These are phyloP conservation scores for Tolypocladium ovalisporum DNA, from an alignment of 2,329 filamentous ascomycete genomes.

Conservation along the genomic window DNA sequence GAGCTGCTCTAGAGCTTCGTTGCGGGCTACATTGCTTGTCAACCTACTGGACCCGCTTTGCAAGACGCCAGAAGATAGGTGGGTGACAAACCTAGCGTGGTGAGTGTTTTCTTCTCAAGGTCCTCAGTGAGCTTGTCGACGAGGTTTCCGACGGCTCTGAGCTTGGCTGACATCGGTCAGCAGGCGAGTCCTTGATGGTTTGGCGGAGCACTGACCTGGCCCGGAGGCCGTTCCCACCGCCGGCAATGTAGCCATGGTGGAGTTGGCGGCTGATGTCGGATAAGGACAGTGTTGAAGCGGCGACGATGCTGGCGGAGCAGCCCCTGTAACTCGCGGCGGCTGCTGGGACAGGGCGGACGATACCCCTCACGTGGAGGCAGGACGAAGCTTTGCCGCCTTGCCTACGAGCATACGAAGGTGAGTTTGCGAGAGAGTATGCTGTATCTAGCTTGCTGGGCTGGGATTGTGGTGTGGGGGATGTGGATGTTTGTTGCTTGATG, in stretches of 20 bases:
- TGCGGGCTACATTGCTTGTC: slow-evolving; percentile 41
- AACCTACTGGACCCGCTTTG: slow-evolving; percentile 1
- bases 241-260: slow-evolving; percentile 11
- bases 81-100: slow-evolving; percentile 42
- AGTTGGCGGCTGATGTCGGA: background rate
- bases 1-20: slow-evolving; percentile 52
- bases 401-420: background rate
- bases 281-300: background rate
- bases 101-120: slow-evolving; percentile 46
- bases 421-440: background rate
- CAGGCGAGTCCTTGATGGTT: background rate
- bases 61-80: background rate
- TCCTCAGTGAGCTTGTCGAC: slow-evolving; percentile 53
- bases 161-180: slow-evolving; percentile 32
- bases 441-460: background rate
- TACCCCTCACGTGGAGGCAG: background rate
- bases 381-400: background rate
- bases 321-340: background rate
- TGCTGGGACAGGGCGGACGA: background rate
- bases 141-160: slow-evolving; percentile 55
- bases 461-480: background rate
- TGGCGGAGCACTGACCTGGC: slow-evolving; percentile 23
- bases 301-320: background rate
- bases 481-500: background rate
- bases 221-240: slow-evolving; percentile 25